These are phyloP conservation scores for Colletotrichum neosansevieriae DNA, from an alignment of 2,329 filamentous ascomycete species.

Conservation along the genomic window DNA sequence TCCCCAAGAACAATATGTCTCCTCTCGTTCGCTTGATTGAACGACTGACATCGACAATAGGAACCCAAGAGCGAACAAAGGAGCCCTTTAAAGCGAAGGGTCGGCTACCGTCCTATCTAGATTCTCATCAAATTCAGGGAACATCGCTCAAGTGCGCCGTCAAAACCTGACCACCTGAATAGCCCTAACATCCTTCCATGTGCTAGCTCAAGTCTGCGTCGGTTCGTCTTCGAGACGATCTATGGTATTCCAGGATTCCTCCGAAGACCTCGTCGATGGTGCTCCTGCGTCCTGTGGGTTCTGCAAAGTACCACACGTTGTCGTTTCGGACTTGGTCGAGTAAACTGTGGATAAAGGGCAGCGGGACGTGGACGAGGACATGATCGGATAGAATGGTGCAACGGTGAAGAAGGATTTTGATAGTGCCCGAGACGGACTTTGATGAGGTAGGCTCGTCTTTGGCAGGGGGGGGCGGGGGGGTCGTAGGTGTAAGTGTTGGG, in stretches of 20 bases:
- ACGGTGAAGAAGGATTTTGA: slow-evolving; percentile 18
- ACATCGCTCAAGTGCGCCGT: too few species aligned
- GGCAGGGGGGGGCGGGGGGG: background rate
- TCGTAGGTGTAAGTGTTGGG: slow-evolving; percentile 8
- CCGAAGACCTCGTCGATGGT: background rate
- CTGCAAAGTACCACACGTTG: background rate
- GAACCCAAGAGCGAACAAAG: background rate
- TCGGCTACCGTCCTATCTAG: too few species aligned
- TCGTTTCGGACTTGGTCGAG: background rate
- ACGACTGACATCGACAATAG: background rate
- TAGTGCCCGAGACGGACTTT: background rate
- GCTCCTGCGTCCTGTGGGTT: background rate
- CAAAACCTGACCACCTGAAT: too few species aligned
- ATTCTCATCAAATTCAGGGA: too few species aligned
- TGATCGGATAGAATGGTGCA: background rate
- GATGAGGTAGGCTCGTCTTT: background rate
- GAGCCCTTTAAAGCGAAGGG: background rate
- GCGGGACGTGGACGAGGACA: background rate
- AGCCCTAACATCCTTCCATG: too few species aligned
- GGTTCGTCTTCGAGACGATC: slow-evolving; percentile 18
- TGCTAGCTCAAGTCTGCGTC: background rate
- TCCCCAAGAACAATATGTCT: too few species aligned
- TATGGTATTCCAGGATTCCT: slow-evolving; percentile 20
- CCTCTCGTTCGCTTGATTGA: too few species aligned
- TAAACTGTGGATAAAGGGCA: slow-evolving; percentile 14